Conservation (phyloP, 306 rosid genomes). For the Cucurbita pepo region DNA sequence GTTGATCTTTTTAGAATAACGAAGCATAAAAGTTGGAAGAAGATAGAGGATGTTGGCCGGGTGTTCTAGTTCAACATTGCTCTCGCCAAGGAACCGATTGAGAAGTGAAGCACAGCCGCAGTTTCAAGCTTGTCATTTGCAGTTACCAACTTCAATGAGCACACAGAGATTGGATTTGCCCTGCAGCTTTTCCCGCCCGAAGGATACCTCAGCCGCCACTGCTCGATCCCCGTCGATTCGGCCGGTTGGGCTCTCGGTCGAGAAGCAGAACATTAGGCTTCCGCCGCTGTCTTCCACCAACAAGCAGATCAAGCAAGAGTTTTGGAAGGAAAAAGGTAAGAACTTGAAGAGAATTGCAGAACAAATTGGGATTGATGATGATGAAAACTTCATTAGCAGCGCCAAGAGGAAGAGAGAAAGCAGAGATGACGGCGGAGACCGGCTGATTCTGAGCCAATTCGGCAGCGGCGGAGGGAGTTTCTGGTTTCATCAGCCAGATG, state of each 20-base stretch:
- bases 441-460: constrained; percentile 35
- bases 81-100: constrained; percentile 97
- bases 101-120: constrained; percentile 80
- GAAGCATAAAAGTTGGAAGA: constrained; percentile 16
- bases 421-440: constrained; percentile 15
- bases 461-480: constrained; percentile 37
- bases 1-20: constrained; percentile 1
- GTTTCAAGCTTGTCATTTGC: constrained; percentile 89
- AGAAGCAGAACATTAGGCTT: constrained; percentile 70
- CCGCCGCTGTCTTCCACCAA: constrained; percentile 51
- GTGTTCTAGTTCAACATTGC: constrained; percentile 96
- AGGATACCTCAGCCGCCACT: constrained; percentile 22
- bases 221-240: constrained; percentile 46
- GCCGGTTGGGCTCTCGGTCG: constrained; percentile 51
- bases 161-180: constrained; percentile 93
- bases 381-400: constrained; percentile 32
- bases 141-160: constrained; percentile 82
- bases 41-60: constrained; percentile 97
- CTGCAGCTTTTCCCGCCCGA: constrained; percentile 47
- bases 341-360: constrained; percentile 73
- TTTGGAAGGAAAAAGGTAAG: constrained; percentile 45
- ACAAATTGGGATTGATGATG: constrained; percentile 27
- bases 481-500: constrained; percentile 48
- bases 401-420: constrained; percentile 57
- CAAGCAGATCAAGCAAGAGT: constrained; percentile 24